A percentile compares a stretch with the other conserved stretches of the same genome.
These are phyloP conservation scores for Calophaca sinica DNA, from an alignment of 306 rosid species.

Conservation along the genomic window DNA sequence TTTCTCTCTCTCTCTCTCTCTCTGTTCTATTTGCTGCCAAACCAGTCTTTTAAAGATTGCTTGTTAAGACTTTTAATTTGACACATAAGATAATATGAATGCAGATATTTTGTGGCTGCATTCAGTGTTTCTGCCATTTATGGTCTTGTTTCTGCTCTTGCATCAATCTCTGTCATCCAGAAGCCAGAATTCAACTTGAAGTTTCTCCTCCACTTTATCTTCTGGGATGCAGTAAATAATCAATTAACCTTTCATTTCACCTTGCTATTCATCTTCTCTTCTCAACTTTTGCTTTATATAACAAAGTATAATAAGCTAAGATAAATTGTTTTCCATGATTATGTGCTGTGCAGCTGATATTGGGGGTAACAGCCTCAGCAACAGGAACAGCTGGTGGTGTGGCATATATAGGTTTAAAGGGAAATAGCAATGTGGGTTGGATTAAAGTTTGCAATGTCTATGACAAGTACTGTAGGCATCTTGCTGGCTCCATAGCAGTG, in stretches of 20 bases:
- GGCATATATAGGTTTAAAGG: slow-evolving; percentile 77
- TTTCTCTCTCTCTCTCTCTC: background rate
- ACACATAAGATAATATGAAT: slow-evolving; percentile 25
- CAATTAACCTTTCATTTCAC: slow-evolving; percentile 28
- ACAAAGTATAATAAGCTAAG: slow-evolving; percentile 26
- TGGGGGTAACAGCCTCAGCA: slow-evolving; percentile 80
- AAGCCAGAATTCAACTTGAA: slow-evolving; percentile 62
- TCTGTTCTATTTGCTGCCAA: background rate
- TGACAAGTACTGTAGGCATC: too few species aligned
- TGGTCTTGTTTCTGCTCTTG: slow-evolving; percentile 57
- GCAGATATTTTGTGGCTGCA: slow-evolving; percentile 81
- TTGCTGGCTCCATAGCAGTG: too few species aligned
- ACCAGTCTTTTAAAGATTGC: background rate
- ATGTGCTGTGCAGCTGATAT: slow-evolving; percentile 57
- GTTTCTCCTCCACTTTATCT: slow-evolving; percentile 58
- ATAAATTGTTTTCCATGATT: background rate
- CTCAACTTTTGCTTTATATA: slow-evolving; percentile 12
- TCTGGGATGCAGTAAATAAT: slow-evolving; percentile 67
- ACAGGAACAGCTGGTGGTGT: slow-evolving; percentile 73
- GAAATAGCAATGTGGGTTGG: too few species aligned
- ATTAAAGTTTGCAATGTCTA: too few species aligned
- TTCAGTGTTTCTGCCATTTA: slow-evolving; percentile 61
- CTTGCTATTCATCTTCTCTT: slow-evolving; percentile 12
- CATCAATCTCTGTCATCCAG: slow-evolving; percentile 57
- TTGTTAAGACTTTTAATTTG: slow-evolving; percentile 17